phyloP scores from a whole-genome alignment of 345 rosid genomes.

The sweet orange (Citrus sinensis) region DVS_A1.0 CM039166.1:15560001-15560500 shows the following conservation, averaged over 20 bases:
- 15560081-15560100: slow-evolving; percentile 66
- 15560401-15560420: not conserved
- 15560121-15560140: slow-evolving; percentile 59
- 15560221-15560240: slow-evolving; percentile 61
- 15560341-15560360: slow-evolving; percentile 29
- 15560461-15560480: not conserved
- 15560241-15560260: slow-evolving; percentile 44
- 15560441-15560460: not conserved
- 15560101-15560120: slow-evolving; percentile 80
- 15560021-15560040: slow-evolving; percentile 86
- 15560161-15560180: slow-evolving; percentile 85
- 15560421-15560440: not conserved
- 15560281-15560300: slow-evolving; percentile 50
- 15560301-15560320: slow-evolving; percentile 21
- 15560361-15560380: slow-evolving; percentile 8
- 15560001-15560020: slow-evolving; percentile 71
- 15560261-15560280: slow-evolving; percentile 44
- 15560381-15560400: not conserved
- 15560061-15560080: slow-evolving; percentile 65
- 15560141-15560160: slow-evolving; percentile 58
- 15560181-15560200: slow-evolving; percentile 76
- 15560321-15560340: slow-evolving; percentile 24
- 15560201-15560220: slow-evolving; percentile 61
- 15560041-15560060: slow-evolving; percentile 64
- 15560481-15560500: not conserved